Evolutionary conservation across 2,329 filamentous ascomycete genomes (phyloP), one percentile per base, ranked within the genome.

Genomic region (Epicoccum sorghinum): DNA sequence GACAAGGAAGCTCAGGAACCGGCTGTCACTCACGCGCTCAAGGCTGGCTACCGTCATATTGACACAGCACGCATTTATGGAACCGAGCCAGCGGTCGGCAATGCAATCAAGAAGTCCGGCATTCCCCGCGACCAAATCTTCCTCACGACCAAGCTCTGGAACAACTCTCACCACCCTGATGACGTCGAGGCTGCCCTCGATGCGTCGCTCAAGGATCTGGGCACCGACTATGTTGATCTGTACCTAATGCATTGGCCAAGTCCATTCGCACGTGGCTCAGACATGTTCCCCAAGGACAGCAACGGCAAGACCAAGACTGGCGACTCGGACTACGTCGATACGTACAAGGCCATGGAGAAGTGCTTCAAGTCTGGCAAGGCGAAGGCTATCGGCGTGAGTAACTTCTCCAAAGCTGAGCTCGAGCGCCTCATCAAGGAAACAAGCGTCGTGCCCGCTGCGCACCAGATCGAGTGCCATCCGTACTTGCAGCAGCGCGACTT

Each of bases 161-260:
- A 93, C 80, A 88, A 87, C 68, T 93, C 91, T 83, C 90, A 96
- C 80, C 88, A 93, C 68, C 83, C 69, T 0, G 65, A 70, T 29
- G 70, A 84, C 65, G 91, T 93, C 67, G 83, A 80, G 74, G 84
- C 84, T 75, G 86, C 86, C 68, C 90, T 96, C 77, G 95, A 63
- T 80, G 84, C 62, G 78, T 89, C 86, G 61, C 79, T 95, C 67
- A 83, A 86, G 30, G 93, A 82, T 91, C 89, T 90, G 84, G 88
- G 61, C 70, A 65, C 95, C 59, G 90, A 93, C 72, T 96, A 96
- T 82, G 91, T 96, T 75, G 92, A 96, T 75, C 85, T 96, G 61
- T 96, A 88, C 82, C 82, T 95, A 65, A 86, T 95, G 70, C 68
- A 73, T 40, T 72, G 91, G 96, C 82, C 96, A 90, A 84, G 91